These are phyloP conservation scores for Amaranthus tricolor DNA, from an alignment of 179 eudicot genomes.

Conservation along the genomic window DNA sequence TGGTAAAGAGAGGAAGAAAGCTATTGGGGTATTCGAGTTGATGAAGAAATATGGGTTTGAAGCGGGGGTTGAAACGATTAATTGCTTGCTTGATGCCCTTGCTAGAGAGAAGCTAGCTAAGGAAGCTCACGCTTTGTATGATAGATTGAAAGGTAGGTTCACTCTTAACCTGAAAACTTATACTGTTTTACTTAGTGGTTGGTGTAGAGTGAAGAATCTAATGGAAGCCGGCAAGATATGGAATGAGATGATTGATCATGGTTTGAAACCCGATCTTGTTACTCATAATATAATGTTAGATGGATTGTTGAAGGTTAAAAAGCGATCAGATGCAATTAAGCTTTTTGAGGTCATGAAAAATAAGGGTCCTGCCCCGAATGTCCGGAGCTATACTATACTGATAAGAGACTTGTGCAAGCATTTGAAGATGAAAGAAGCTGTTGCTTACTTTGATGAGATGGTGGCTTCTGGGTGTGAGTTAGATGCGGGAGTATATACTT, in stretches of 20 bases:
- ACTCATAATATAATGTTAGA: constrained; percentile 80
- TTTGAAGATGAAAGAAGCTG: constrained; percentile 58
- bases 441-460: constrained; percentile 70
- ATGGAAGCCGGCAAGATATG: constrained; percentile 82
- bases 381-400: constrained; percentile 66
- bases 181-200: constrained; percentile 66
- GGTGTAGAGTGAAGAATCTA: constrained; percentile 78
- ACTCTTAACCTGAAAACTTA: constrained; percentile 60
- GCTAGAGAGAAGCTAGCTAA: constrained; percentile 71
- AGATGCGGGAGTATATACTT: constrained; percentile 81
- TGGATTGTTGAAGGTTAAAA: constrained; percentile 65
- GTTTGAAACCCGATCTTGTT: constrained; percentile 68
- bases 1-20: constrained; percentile 79
- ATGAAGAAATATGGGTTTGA: constrained; percentile 70
- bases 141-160: constrained; percentile 59
- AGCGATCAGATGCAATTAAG: constrained; percentile 72
- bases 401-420: constrained; percentile 78
- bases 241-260: constrained; percentile 72
- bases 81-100: constrained; percentile 68
- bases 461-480: constrained; percentile 55
- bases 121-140: constrained; percentile 75
- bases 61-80: constrained; percentile 64
- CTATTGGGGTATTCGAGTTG: constrained; percentile 75
- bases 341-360: constrained; percentile 78
- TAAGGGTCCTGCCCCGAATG: constrained; percentile 84